Conservation (phyloP, 345 rosid genomes). For the Anastatica hierochuntica region DNA sequence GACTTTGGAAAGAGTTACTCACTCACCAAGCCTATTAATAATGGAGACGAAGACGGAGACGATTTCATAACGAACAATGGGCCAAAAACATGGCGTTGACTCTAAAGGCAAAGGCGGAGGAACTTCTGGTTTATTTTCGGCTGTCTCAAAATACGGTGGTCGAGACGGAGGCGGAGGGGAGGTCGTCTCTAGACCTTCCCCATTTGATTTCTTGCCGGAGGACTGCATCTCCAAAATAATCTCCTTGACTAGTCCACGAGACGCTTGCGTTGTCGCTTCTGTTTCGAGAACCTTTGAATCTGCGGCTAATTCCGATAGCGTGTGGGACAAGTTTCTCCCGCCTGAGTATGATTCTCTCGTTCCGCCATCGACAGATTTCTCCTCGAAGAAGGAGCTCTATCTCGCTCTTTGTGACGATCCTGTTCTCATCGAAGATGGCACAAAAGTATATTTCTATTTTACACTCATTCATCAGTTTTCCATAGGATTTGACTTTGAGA, state of each 20-base stretch:
- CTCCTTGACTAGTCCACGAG: constrained; percentile 34
- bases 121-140: no score
- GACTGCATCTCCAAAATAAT: constrained; percentile 32
- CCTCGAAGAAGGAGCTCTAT: constrained; percentile 41
- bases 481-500: no score
- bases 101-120: no score
- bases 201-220: constrained; percentile 18
- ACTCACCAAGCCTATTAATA: no score
- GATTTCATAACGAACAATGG: no score
- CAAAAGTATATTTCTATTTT: constrained; percentile 16
- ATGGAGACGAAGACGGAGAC: no score
- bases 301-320: constrained; percentile 32
- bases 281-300: constrained; percentile 31
- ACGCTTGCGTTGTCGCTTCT: constrained; percentile 28
- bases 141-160: no score
- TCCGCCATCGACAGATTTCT: background rate
- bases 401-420: constrained; percentile 29
- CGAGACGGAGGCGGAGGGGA: background rate
- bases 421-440: constrained; percentile 28
- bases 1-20: no score
- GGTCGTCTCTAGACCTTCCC: background rate
- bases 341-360: constrained; percentile 12
- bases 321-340: constrained; percentile 44
- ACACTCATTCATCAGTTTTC: no score
- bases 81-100: no score